These are phyloP conservation scores for Mycena capillaripes DNA, from an alignment of 768 basidiomycete genomes.

Conservation along the genomic window DNA sequence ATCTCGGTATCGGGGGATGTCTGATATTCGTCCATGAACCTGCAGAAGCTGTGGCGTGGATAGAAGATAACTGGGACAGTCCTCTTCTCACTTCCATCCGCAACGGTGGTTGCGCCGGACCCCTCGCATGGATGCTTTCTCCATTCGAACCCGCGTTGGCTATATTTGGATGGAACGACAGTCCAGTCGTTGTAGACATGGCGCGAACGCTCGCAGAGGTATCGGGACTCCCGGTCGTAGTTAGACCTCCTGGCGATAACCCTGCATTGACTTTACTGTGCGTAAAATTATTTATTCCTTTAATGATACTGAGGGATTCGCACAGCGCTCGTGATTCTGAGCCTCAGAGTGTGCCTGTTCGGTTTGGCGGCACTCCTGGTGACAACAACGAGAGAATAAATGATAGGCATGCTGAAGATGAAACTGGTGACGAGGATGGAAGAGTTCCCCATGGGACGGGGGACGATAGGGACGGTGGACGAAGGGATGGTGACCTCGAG, in stretches of 20 bases:
- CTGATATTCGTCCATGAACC: not conserved
- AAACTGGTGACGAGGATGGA: too few species aligned
- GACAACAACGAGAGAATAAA: too few species aligned
- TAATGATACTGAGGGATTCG: too few species aligned
- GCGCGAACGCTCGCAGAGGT: not conserved
- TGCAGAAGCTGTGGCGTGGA: not conserved
- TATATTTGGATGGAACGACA: not conserved
- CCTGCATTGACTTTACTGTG: not conserved
- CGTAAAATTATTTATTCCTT: not conserved
- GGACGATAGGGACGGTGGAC: too few species aligned
- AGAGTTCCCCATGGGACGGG: too few species aligned
- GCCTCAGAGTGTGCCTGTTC: too few species aligned
- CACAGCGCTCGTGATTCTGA: too few species aligned
- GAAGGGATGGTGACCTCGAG: too few species aligned
- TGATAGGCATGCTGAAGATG: too few species aligned
- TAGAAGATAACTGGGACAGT: not conserved
- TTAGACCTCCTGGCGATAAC: not conserved
- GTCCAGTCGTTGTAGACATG: not conserved
- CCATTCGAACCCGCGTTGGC: not conserved
- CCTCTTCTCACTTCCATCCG: not conserved
- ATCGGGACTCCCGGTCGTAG: conserved; percentile 2
- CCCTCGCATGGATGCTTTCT: conserved; percentile 2
- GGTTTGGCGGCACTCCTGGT: too few species aligned
- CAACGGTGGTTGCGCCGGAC: not conserved
- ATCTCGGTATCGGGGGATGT: not conserved